phyloP scores from a whole-genome alignment of 1,284 basidiomycete species.

The Ganoderma boninense region DNA sequence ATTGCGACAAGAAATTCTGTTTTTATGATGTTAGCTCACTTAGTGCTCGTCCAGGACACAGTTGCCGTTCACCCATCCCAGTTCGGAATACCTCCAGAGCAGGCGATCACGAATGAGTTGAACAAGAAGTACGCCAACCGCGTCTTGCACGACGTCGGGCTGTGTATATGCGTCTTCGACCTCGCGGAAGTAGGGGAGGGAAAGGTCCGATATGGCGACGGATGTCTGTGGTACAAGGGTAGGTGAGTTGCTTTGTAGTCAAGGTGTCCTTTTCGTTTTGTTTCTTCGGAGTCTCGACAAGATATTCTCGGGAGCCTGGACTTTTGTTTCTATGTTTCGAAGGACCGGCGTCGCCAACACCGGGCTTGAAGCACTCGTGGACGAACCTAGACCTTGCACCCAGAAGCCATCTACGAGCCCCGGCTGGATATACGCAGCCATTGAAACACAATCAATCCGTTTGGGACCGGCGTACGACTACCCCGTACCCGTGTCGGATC shows the following conservation, averaged over 20 bases:
- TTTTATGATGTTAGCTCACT: no score
- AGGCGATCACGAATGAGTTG: slow-evolving; percentile 80
- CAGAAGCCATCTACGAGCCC: background rate
- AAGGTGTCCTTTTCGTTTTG: background rate
- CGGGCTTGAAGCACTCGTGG: background rate
- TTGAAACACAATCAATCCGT: background rate
- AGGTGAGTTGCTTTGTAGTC: slow-evolving; percentile 35
- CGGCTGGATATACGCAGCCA: background rate
- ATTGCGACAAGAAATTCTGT: background rate
- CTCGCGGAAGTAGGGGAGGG: slow-evolving; percentile 89
- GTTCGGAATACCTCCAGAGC: slow-evolving; percentile 75
- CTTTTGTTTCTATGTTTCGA: background rate
- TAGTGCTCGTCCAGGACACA: slow-evolving; percentile 63
- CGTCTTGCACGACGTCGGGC: slow-evolving; percentile 90
- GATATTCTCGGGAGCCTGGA: background rate
- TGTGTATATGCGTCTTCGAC: slow-evolving; percentile 92
- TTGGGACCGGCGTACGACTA: background rate
- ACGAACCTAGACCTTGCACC: background rate
- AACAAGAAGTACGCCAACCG: slow-evolving; percentile 96
- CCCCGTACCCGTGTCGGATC: background rate
- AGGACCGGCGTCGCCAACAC: background rate
- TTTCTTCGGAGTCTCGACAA: no score
- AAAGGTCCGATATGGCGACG: slow-evolving; percentile 94
- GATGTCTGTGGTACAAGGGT: slow-evolving; percentile 95
- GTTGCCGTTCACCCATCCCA: slow-evolving; percentile 80